Conservation (phyloP, 208 protist species). For the Acanthamoeba culbertsoni region DNA sequence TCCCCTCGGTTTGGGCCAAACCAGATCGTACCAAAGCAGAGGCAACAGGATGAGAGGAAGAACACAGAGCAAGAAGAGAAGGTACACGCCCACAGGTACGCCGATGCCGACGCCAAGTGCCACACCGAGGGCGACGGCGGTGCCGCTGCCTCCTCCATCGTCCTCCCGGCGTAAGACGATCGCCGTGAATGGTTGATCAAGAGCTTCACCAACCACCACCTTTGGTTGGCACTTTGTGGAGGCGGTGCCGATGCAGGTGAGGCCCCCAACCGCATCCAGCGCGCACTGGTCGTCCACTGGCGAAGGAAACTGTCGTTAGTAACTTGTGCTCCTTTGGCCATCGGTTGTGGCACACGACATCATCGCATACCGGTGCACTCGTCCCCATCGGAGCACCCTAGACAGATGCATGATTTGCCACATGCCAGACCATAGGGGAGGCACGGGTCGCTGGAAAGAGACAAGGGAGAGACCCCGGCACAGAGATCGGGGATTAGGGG, state of each 20-base stretch:
- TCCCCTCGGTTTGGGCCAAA: background rate
- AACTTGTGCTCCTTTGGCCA: too few species aligned
- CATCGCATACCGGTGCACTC: background rate
- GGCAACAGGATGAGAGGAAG: background rate
- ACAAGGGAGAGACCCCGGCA: background rate
- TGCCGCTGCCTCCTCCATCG: background rate
- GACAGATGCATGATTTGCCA: background rate
- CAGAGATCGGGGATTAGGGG: background rate
- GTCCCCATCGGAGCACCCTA: background rate
- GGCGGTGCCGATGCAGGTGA: background rate
- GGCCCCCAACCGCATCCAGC: background rate
- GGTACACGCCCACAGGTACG: background rate
- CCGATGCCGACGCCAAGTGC: background rate
- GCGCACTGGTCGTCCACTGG: background rate
- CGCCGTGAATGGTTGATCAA: too few species aligned
- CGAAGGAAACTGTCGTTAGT: too few species aligned
- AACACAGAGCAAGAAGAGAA: background rate
- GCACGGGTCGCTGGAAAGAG: background rate
- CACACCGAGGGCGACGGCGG: background rate
- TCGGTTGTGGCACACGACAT: background rate
- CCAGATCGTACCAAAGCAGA: background rate
- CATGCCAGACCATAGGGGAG: background rate
- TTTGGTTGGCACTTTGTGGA: too few species aligned
- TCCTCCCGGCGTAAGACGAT: background rate
- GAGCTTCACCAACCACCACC: too few species aligned